Conservation (phyloP, 2,329 filamentous ascomycete species). For the Arthrobotrys sphaeroides region DNA sequence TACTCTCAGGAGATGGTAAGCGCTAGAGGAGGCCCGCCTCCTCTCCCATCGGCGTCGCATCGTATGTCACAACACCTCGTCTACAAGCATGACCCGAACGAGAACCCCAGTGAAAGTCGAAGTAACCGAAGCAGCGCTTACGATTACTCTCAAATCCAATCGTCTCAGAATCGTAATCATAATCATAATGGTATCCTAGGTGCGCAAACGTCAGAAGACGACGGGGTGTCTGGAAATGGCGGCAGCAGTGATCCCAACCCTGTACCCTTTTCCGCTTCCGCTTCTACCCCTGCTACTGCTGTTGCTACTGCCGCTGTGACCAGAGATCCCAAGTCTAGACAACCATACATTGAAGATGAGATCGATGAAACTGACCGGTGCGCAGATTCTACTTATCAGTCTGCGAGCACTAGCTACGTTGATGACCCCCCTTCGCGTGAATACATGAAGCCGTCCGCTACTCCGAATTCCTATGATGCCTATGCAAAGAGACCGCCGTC, state of each 20-base stretch:
- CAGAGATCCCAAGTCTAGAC: constrained; percentile 50
- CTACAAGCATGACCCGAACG: constrained; percentile 50
- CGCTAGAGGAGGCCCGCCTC: constrained; percentile 25
- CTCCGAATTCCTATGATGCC: constrained; percentile 22
- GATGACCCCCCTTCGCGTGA: constrained; percentile 47
- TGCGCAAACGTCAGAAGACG: constrained; percentile 48
- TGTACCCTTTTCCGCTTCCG: background rate
- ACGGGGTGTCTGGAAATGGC: background rate
- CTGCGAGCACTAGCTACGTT: constrained; percentile 51
- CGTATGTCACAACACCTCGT: constrained; percentile 50
- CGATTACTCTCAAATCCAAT: constrained; percentile 31
- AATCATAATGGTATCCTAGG: constrained; percentile 53
- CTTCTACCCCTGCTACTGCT: constrained; percentile 19
- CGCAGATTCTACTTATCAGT: constrained; percentile 51
- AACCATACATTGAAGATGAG: constrained; percentile 54
- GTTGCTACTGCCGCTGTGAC: constrained; percentile 5
- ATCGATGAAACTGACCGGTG: constrained; percentile 53
- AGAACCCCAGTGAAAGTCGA: constrained; percentile 48
- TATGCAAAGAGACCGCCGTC: constrained; percentile 25
- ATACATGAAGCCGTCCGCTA: constrained; percentile 34
- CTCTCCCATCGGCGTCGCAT: constrained; percentile 39
- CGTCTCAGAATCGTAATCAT: constrained; percentile 16
- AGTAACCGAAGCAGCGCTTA: constrained; percentile 50
- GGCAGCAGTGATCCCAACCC: background rate
- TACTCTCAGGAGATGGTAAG: constrained; percentile 46